Conservation (phyloP, 208 protist genomes). For the Crithidia bombi region DNA sequence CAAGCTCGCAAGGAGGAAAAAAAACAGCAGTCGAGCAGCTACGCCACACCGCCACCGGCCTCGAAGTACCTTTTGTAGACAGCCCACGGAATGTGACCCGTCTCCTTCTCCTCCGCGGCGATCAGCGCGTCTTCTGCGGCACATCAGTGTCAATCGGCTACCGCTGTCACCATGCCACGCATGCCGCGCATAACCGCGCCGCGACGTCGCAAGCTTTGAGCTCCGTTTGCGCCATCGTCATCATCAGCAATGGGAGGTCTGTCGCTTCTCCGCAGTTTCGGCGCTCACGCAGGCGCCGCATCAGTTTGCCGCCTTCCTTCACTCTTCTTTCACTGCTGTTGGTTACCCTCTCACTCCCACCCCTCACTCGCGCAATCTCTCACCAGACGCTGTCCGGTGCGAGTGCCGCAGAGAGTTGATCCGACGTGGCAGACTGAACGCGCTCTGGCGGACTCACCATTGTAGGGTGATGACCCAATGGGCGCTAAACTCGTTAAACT, state of each 20-base stretch:
- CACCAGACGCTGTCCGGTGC: not conserved
- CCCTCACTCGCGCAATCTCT: not conserved
- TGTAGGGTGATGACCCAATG: too few relatives aligned
- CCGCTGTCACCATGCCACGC: not conserved
- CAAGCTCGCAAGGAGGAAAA: constrained; percentile 38
- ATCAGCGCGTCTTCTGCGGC: constrained; percentile 44
- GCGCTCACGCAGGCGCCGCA: not conserved
- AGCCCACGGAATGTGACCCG: constrained; percentile 50
- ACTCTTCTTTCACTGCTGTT: too few relatives aligned
- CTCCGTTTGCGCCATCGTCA: not conserved
- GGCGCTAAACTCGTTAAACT: constrained; percentile 5
- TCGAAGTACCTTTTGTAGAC: constrained; percentile 59
- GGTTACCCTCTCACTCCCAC: not conserved
- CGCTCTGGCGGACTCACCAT: too few relatives aligned
- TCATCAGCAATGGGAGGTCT: not conserved
- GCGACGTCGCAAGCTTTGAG: not conserved
- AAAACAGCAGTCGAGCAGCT: constrained; percentile 26
- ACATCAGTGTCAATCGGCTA: too few relatives aligned
- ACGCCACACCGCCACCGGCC: constrained; percentile 40
- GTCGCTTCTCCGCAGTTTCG: not conserved
- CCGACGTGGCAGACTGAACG: not conserved
- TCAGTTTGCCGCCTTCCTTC: not conserved
- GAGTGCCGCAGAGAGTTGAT: not conserved
- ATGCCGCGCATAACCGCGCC: not conserved
- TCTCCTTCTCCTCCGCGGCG: constrained; percentile 62